Percentiles rank a stretch among this genome's conserved stretches.
Evolutionary conservation across 768 basidiomycete genomes (phyloP).

Genomic region (Leucosporidium scottii): DNA sequence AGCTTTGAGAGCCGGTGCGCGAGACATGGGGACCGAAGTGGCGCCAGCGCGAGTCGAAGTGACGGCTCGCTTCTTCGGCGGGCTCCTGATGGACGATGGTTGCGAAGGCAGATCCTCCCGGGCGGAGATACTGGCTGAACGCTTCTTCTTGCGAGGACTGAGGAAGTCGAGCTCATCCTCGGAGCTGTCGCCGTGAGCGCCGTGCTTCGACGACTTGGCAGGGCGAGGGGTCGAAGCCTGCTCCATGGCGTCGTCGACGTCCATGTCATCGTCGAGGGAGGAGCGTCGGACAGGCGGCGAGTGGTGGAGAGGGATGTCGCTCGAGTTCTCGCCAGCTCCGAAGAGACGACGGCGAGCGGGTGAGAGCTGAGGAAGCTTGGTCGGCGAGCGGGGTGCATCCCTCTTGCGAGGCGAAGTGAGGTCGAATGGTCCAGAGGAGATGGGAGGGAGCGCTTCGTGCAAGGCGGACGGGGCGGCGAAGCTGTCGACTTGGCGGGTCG

Average conservation of each 20-base stretch:
- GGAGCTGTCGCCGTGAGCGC: background rate
- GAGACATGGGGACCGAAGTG: background rate
- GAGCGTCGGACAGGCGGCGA: constrained; percentile 22
- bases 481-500: background rate
- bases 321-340: background rate
- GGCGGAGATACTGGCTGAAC: background rate
- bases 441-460: background rate
- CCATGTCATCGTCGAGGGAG: background rate
- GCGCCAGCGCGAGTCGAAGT: background rate
- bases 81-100: background rate
- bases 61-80: constrained; percentile 16
- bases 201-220: constrained; percentile 7
- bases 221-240: constrained; percentile 2
- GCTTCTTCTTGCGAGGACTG: constrained; percentile 23
- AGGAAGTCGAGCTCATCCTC: constrained; percentile 31
- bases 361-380: background rate
- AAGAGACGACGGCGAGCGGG: background rate
- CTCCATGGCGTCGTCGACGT: too few relatives aligned
- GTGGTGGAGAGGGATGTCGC: background rate
- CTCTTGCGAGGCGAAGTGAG: constrained; percentile 22
- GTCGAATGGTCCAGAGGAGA: background rate
- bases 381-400: background rate
- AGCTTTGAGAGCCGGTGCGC: background rate
- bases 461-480: background rate
- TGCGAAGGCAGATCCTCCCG: background rate